Conservation (phyloP, 139 green algal species). For the Chlamydomonas eustigma region DNA sequence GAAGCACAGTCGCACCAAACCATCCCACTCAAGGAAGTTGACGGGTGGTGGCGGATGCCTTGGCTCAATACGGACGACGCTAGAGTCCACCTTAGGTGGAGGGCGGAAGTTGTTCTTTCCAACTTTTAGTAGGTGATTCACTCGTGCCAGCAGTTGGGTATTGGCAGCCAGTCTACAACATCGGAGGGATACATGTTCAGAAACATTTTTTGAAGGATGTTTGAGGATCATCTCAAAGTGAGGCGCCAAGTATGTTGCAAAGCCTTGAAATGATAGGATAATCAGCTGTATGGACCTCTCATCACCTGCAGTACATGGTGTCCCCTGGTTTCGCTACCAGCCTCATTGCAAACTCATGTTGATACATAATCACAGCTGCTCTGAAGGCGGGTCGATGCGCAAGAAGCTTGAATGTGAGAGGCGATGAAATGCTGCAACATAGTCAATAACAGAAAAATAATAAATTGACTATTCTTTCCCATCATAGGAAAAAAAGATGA, state of each 20-base stretch:
- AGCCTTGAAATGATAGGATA: too few relatives aligned
- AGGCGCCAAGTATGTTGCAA: too few relatives aligned
- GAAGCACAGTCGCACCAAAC: slow-evolving; percentile 88
- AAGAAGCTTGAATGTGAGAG: slow-evolving; percentile 98
- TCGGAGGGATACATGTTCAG: too few relatives aligned
- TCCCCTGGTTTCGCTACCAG: slow-evolving; percentile 90
- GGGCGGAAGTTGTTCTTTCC: slow-evolving; percentile 95
- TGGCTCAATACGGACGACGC: slow-evolving; percentile 96
- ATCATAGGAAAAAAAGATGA: too few relatives aligned
- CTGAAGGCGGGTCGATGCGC: slow-evolving; percentile 67
- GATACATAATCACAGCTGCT: slow-evolving; percentile 97
- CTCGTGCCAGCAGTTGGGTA: slow-evolving; percentile 14
- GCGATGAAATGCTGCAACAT: slow-evolving; percentile 87
- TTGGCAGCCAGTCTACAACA: slow-evolving; percentile 11
- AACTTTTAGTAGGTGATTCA: slow-evolving; percentile 35
- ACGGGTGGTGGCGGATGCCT: slow-evolving; percentile 86
- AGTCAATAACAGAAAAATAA: too few relatives aligned
- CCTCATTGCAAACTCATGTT: slow-evolving; percentile 99
- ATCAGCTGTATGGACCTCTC: too few relatives aligned
- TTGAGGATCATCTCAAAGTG: too few relatives aligned
- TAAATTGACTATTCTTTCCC: too few relatives aligned
- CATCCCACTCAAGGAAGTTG: slow-evolving; percentile 98
- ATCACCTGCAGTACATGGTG: slow-evolving; percentile 73
- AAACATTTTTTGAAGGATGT: too few relatives aligned
- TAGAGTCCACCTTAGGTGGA: slow-evolving; percentile 96